Evolutionary conservation across 108 stramenopile species (phyloP).

Genomic region (Cyclotella distinguenda): DNA sequence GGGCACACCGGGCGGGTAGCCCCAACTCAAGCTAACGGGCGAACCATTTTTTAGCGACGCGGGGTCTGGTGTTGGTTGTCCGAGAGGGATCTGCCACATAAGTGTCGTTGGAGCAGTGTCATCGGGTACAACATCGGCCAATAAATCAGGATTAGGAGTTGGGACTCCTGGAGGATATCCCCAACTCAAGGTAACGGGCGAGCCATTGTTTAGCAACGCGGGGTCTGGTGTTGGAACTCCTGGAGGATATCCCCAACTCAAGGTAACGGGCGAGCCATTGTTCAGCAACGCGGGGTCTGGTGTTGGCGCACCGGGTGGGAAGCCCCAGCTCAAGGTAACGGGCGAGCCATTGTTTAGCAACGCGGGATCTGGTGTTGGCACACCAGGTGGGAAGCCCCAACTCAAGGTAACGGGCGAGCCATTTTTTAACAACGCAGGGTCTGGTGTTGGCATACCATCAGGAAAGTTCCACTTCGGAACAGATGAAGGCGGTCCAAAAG

Average conservation of each 20-base stretch:
- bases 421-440: conserved; percentile 12
- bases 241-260: conserved; percentile 2
- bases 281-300: conserved; percentile 1
- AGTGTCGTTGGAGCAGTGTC: conserved; percentile 24
- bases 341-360: neutral
- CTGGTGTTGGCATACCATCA: conserved; percentile 19
- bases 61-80: conserved; percentile 24
- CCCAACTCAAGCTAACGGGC: neutral
- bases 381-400: conserved; percentile 15
- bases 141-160: conserved; percentile 33
- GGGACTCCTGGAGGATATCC: conserved; percentile 11
- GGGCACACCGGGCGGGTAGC: conserved; percentile 13
- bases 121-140: conserved; percentile 13
- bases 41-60: neutral
- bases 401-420: conserved; percentile 14
- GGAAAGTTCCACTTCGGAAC: conserved; percentile 8
- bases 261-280: neutral
- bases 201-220: neutral
- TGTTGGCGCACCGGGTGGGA: neutral
- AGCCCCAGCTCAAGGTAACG: conserved; percentile 1
- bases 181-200: neutral
- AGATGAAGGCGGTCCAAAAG: no score
- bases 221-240: conserved; percentile 10
- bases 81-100: conserved; percentile 13
- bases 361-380: conserved; percentile 24